Evolutionary conservation across 1,284 basidiomycete genomes (phyloP), one percentile per base, ranked within the genome.

Genomic region (Veloporphyrellus conicus): DNA sequence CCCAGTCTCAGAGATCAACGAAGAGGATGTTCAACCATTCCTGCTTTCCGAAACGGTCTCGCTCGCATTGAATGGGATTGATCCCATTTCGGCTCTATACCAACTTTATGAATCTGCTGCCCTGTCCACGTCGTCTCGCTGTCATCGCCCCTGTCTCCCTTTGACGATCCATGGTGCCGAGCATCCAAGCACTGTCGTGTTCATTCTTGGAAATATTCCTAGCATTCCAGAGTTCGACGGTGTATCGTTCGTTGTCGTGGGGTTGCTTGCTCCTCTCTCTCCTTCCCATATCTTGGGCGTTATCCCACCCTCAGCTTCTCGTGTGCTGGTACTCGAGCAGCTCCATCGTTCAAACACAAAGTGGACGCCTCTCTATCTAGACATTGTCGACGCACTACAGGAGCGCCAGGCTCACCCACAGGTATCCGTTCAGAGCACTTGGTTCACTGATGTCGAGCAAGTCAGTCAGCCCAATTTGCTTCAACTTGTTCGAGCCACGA

Each of bases 331-430:
- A 4, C 78, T 97, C 18, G 95, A 93, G 68, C 89, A 87, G 68
- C 75, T 87, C 20, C 73, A 77, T 55, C 74, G 73, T 52, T 89
- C 87, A 76, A 78, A 81, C 16, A 87, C 85, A 43, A 93, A 93
- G 69, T 95, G 90, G 82, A 87, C 91, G 2, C 85, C 92, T 0
- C 73, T 95, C 15, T 94, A 89, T 64, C 78, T 96, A 40, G 93
- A 95, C 35, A 72, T 93, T 20, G 78, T 89, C 50, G 79, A 75
- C 46, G 82, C 86, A 7, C 69, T 93, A 39, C 90, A 93, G 61
- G 72, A 80, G 32, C 71, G 75, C 22, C 76, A 80, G 28, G 60
- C 71, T 2, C 71, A 76, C 18, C 56, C 68, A 19, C 71, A 74
- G 9, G 78, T 85, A 3, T 56, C 69, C 5, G 72, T 92, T 31